Base-by-base conservation (phyloP, 106 monocot species). In the Iris macrosiphon region DNA sequence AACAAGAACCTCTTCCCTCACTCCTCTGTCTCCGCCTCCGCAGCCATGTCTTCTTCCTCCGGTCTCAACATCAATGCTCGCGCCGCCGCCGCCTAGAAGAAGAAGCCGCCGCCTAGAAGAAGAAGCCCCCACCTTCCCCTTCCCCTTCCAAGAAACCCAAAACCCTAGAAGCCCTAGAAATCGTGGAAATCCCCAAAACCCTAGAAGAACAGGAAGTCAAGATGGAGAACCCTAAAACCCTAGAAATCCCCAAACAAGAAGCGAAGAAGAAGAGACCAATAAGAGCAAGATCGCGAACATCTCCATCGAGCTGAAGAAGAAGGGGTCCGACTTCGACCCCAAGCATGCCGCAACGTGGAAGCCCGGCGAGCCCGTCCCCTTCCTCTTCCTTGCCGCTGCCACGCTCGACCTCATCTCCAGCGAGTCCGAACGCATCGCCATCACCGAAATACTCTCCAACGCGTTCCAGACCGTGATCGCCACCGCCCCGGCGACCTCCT, bases 391-490 rank as follows among this genome's bases (percentile, higher is more conserved):
- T 9, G 82, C 86, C 8, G 76, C 67, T 4, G 82, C 96, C 0
- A n/a, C n/a, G n/a, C 60, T 90, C 9, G 96, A 96, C 14, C 59
- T 96, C 29, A 96, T 96, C 32, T 69, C 83, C 8, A 66, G 77
- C 6, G 89, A 96, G 57, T 70, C 89, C 21, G 83, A 82, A 5
- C 57, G 89, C 46, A 86, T 83, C 48, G 86, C 68, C 10, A 96
- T 86, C 23, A 80, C 96, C 24, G 96, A 96, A 9, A 96, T 96
- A 24, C 40, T 96, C 25, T 79, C 76, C 14, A 96, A 96, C 44
- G 89, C 80, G 29, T 96, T 96, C 60, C 69, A 90, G 39, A 83
- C 89, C 2, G 85, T 96, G 19, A 86, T 96, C 26, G 76, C 82
- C 17, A 83, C 77, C 13, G 80, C 79, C 96, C 96, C 1, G 61